Evolutionary conservation across 768 basidiomycete genomes (phyloP), one percentile per base, ranked within the genome.

Genomic region (Leccinum obscurum): DNA sequence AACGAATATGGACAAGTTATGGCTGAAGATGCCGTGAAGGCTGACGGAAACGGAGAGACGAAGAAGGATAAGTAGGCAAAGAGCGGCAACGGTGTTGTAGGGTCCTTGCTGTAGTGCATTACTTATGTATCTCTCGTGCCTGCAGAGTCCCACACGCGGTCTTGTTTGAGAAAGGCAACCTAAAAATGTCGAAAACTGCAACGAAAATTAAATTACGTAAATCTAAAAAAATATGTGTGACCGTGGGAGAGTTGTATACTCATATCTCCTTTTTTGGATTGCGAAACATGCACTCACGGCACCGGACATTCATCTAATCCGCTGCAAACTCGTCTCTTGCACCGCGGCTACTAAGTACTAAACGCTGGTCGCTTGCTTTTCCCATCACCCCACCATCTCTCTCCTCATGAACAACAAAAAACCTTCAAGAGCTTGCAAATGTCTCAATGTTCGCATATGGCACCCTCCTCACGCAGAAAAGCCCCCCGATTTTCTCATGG

Each of bases 1-100:
- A 99, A 99, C 76, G 96, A 98, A 79, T 98, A 93, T 73, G 95
- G 95, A 49, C 92, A 96, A 76, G 89, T 93, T 64, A 74, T 89
- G 76, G 77, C 70, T 35, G 75, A 76, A 50, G 86, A 84, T 70
- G 76, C 67, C 56, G 73, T 72, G 59, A 75, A 60, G 37, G 77
- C 70, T 61, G 77, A 80, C 72, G 71, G 65, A 74, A 72, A 68
- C 34, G 69, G 62, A 10, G 83, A 86, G 72, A 79, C 79, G 62
- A 87, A 83, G 80, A 87, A 87, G 77, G 78, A 81, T 64, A 76
- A 78, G 76, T 84, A 75, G 57, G 54, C 41, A 48, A 54, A 32
- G 8, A 17, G 50, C 44, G 10, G 52, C 48, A 66, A 59, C 56
- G 54, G 26, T 63, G 55, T 51, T 52, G 46, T 58, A 37, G 17